These are phyloP conservation scores for Podila minutissima DNA, from an alignment of 192 early-diverging fungal genomes.

Conservation along the genomic window DNA sequence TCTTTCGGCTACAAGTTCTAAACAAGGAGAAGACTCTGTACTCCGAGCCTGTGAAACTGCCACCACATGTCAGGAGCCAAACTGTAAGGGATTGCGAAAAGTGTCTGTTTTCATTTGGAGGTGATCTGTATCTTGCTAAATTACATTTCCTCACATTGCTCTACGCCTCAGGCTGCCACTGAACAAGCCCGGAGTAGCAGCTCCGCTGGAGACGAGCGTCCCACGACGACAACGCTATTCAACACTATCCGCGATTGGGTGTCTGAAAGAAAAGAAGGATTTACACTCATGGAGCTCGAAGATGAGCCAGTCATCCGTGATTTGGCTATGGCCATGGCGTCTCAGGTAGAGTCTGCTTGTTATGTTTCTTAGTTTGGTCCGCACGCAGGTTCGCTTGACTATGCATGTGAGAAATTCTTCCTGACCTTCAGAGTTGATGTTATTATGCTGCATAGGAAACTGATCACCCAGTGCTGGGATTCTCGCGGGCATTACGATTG, in stretches of 20 bases:
- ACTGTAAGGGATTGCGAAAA: conserved; percentile 3
- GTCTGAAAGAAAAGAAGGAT: conserved; percentile 1
- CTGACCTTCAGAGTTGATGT: no score
- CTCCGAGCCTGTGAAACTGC: conserved; percentile 8
- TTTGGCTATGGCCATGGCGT: neutral
- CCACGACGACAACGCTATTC: neutral
- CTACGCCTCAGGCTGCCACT: no score
- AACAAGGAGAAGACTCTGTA: conserved; percentile 28
- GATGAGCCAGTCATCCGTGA: conserved; percentile 6
- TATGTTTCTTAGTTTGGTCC: no score
- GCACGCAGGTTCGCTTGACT: no score
- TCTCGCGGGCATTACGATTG: neutral
- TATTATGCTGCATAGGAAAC: no score
- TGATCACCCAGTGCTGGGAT: neutral
- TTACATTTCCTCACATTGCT: no score
- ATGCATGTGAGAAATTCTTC: no score
- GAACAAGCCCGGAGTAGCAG: no score
- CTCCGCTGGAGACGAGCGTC: neutral
- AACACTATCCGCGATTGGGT: conserved; percentile 1
- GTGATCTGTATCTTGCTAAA: no score
- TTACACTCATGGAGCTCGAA: conserved; percentile 11
- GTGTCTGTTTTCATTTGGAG: no score
- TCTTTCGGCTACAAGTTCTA: conserved; percentile 33
- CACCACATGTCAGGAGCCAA: conserved; percentile 13
- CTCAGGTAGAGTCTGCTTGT: neutral